Evolutionary conservation across 208 protist species (phyloP), one percentile per base, ranked within the genome.

Genomic region (Leishmania lainsoni): DNA sequence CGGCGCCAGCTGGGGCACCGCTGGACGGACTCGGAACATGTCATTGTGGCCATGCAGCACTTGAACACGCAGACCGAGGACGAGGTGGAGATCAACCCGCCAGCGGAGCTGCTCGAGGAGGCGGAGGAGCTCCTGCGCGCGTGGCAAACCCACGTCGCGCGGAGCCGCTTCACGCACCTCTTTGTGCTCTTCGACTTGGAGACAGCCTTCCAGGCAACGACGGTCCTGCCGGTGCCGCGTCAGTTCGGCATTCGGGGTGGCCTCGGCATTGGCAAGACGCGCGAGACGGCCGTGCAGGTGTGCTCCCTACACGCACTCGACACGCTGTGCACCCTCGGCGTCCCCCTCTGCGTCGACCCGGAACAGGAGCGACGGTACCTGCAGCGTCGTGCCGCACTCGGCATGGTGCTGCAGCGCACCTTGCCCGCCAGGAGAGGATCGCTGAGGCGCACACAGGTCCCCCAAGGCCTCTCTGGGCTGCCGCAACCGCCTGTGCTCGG

Each of bases 101-200:
- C 92, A 16, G 65, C 68, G 22, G 81, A 81, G 70, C 75, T 94
- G 29, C 86, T 95, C 22, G 81, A 82, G 16, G 91, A 94, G 79
- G 88, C 94, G 49, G 78, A 80, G 54, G 72, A 51, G 75, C 76
- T 88, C 68, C 84, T 97, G 61, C 78, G 76, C 0, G 77, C 81
- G 76, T 97, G 94, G 91, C 92, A 95, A 81, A 78, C 79, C 20
- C 77, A 88, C 29, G 82, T 97, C 59, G 94, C 87, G 29, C 74
- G 84, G 45, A 95, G 88, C 68, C 89, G 83, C 69, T 91, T 87
- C 74, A 87, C 91, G 2, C 87, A 93, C 29, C 79, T 95, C 22
- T 97, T 89, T 80, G 84, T 97, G 35, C 83, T 97, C 58, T 92
- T 93, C 70, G 73, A 87, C 29, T 90, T 94, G 84, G 90, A 89